Base-by-base conservation (phyloP, 1,284 basidiomycete genomes). In the Acaromyces ingoldii region DNA sequence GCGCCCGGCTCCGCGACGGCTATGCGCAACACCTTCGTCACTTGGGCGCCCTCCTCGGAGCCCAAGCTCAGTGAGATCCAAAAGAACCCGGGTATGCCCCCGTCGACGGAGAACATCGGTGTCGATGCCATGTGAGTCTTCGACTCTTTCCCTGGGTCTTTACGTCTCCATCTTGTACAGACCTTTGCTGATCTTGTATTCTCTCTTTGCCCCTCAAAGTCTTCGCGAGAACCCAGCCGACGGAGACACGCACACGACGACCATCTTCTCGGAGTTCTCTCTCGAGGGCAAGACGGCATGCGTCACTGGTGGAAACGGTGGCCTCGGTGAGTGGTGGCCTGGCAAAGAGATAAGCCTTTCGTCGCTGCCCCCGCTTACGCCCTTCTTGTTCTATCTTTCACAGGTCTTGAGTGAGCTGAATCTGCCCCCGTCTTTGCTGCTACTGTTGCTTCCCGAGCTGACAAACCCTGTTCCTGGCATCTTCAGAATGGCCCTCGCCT, bases 241-340 rank as follows among this genome's bases (percentile, higher is more conserved):
- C 41, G 53, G 58, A 34, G 60, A 71, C 52, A 62, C 64, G 52
- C 67, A 72, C 62, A 70, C 64, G 26, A 72, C 67, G 25, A 71
- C 70, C 40, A 80, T 88, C 62, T 84, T 81, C 67, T 79, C 84
- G 54, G 87, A 88, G 67, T 89, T 91, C 77, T 81, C 83, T 9
- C 81, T 90, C 36, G 78, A 78, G n/a, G 84, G 84, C 63, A 83
- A 86, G 22, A 86, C 88, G 13, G 85, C 82, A 30, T 79, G 90
- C 44, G 63, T 73, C n/a, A 70, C 70, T 4, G 70, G 70, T 55
- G 89, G 80, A 2, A 87, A 87, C 64, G 81, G 88, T 43, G 88
- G 88, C 1, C 81, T 91, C 9, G 88, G 89, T 63, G 22, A 43
- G 48, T 24, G 28, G 43, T 25, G 11, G 43, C 17, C 43, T 7